Conservation (phyloP, 768 basidiomycete genomes). For the Collybia nuda region DNA sequence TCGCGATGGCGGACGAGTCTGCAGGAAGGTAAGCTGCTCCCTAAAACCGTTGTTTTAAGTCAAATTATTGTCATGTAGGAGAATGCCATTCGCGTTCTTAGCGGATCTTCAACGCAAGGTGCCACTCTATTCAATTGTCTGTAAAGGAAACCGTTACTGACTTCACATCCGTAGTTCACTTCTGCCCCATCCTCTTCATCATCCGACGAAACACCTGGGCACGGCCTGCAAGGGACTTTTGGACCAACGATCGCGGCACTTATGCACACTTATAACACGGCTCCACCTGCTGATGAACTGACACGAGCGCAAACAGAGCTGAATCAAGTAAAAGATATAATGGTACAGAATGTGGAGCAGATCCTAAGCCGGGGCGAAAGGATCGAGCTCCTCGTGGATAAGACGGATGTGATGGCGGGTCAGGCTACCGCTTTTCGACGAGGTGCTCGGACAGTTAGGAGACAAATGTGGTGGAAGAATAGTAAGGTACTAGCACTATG, state of each 20-base stretch:
- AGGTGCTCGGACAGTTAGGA: constrained; percentile 78
- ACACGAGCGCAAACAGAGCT: constrained; percentile 87
- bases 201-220: constrained; percentile 50
- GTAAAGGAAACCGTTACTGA: constrained; percentile 6
- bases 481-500: constrained; percentile 67
- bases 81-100: constrained; percentile 94
- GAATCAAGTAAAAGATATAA: constrained; percentile 91
- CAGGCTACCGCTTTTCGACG: constrained; percentile 93
- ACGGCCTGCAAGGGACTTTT: constrained; percentile 72
- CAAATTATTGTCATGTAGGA: constrained; percentile 36
- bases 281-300: constrained; percentile 86
- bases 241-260: constrained; percentile 69
- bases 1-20: constrained; percentile 94
- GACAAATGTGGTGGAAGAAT: constrained; percentile 92
- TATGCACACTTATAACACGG: constrained; percentile 86
- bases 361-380: constrained; percentile 93
- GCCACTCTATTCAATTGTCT: constrained; percentile 12
- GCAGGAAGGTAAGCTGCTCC: constrained; percentile 73
- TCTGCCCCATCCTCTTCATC: constrained; percentile 66
- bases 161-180: constrained; percentile 44
- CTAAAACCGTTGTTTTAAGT: background rate
- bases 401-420: constrained; percentile 93
- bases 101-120: constrained; percentile 82
- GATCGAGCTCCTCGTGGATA: constrained; percentile 94
- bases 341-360: constrained; percentile 98